Percentiles rank a stretch among this genome's conserved stretches.
These are phyloP conservation scores for Wickerhamiella australiensis DNA, from an alignment of 805 yeast species.

Conservation along the genomic window DNA sequence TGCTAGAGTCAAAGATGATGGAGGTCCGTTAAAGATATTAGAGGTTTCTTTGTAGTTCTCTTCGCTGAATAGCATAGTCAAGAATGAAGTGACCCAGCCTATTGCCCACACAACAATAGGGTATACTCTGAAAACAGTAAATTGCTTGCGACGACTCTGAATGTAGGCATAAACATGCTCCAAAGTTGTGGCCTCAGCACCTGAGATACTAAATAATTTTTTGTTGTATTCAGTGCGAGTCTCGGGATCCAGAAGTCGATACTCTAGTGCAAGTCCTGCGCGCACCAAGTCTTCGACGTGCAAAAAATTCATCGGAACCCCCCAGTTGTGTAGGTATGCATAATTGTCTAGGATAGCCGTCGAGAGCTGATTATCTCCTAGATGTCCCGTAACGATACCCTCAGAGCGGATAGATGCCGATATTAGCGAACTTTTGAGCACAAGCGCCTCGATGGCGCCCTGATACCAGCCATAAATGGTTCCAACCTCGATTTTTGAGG, in stretches of 20 bases:
- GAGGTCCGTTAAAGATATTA: constrained; percentile 16
- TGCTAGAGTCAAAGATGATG: constrained; percentile 19
- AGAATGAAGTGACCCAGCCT: constrained; percentile 15
- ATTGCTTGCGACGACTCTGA: constrained; percentile 9
- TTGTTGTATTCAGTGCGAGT: constrained; percentile 15
- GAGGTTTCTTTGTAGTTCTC: background rate
- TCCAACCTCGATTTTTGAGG: constrained; percentile 17
- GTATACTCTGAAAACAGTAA: constrained; percentile 16
- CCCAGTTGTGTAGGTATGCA: constrained; percentile 20
- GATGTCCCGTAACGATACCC: constrained; percentile 24
- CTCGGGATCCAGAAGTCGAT: constrained; percentile 20
- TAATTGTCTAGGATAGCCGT: constrained; percentile 19
- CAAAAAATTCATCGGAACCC: constrained; percentile 24
- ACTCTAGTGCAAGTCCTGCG: constrained; percentile 33
- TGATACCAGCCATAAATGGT: constrained; percentile 25
- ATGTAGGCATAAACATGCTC: constrained; percentile 19
- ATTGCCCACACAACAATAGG: constrained; percentile 20
- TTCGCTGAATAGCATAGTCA: constrained; percentile 9
- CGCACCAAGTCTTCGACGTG: constrained; percentile 30
- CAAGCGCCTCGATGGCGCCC: constrained; percentile 19
- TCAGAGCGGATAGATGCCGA: constrained; percentile 20
- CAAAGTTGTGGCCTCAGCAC: constrained; percentile 20
- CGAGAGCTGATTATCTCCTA: constrained; percentile 22
- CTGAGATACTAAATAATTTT: constrained; percentile 17
- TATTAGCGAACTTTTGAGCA: constrained; percentile 9